phyloP scores from a whole-genome alignment of 2,329 filamentous ascomycete species.

The Pseudocercospora cruenta region DNA sequence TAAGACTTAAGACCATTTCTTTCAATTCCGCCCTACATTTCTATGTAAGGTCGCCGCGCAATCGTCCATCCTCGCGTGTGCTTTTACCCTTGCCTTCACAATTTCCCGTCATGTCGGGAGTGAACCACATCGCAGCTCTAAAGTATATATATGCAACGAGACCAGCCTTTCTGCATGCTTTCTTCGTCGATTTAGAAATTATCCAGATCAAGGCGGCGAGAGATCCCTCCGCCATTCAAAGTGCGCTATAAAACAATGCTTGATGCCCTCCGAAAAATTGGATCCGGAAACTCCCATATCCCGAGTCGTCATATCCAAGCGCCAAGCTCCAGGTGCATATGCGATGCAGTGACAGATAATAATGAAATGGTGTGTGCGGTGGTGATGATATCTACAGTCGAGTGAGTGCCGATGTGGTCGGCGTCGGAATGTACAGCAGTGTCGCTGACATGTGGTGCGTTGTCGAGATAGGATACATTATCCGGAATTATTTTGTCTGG shows the following conservation, averaged over 20 bases:
- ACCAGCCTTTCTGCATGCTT: constrained; percentile 4
- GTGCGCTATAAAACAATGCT: constrained; percentile 14
- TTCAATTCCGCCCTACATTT: too few relatives aligned
- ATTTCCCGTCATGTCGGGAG: not conserved
- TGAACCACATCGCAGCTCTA: not conserved
- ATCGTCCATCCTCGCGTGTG: not conserved
- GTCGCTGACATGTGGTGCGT: not conserved
- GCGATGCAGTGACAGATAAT: constrained; percentile 3
- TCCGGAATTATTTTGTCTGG: not conserved
- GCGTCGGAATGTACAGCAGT: not conserved
- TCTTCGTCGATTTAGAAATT: constrained; percentile 7
- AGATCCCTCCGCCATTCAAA: not conserved
- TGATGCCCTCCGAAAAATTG: not conserved
- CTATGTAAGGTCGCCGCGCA: not conserved
- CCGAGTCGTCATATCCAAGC: constrained; percentile 5
- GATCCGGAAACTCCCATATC: not conserved
- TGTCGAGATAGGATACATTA: not conserved
- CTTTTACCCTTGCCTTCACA: not conserved
- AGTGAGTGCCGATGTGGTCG: not conserved
- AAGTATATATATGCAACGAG: constrained; percentile 1
- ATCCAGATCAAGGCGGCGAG: constrained; percentile 2
- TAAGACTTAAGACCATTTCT: too few relatives aligned
- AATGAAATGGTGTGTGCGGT: not conserved
- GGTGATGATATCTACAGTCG: not conserved
- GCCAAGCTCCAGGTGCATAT: constrained; percentile 1